Evolutionary conservation across 1,284 basidiomycete species (phyloP).

Genomic region (Ustilago vetiveriae): DNA sequence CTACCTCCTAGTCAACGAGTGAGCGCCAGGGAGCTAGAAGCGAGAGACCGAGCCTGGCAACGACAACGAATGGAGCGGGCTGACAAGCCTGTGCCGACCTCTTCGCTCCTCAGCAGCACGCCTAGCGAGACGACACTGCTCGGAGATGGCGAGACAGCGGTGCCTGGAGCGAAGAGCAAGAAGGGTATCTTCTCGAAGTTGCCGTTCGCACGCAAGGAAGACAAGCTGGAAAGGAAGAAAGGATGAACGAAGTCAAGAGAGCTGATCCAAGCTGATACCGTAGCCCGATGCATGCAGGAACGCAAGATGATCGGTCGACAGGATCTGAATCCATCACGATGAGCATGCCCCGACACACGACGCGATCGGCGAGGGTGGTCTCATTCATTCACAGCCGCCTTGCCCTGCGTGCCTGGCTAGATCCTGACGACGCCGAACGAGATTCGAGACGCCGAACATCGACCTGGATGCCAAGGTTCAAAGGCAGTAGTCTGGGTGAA

Average conservation of each 20-base stretch:
- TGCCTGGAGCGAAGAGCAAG: background rate
- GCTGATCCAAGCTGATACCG: too few species aligned
- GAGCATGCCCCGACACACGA: too few species aligned
- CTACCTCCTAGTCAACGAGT: constrained; percentile 38
- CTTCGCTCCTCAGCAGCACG: background rate
- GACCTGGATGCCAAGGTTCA: constrained; percentile 8
- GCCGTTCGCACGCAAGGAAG: constrained; percentile 1
- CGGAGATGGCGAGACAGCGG: background rate
- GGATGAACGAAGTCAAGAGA: background rate
- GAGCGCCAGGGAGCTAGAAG: constrained; percentile 34
- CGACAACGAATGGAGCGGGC: too few species aligned
- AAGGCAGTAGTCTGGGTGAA: too few species aligned
- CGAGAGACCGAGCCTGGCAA: constrained; percentile 26
- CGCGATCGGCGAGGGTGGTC: too few species aligned
- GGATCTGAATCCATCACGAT: too few species aligned
- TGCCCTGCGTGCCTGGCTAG: too few species aligned
- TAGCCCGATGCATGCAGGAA: background rate
- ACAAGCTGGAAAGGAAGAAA: too few species aligned
- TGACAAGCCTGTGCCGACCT: background rate
- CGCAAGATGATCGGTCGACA: background rate
- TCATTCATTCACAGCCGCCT: too few species aligned
- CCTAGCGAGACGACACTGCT: background rate
- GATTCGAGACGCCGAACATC: too few species aligned
- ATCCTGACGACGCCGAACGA: background rate
- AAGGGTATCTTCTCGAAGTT: background rate